These are phyloP conservation scores for Pythium brachiatum DNA, from an alignment of 352 stramenopile species.

Conservation along the genomic window DNA sequence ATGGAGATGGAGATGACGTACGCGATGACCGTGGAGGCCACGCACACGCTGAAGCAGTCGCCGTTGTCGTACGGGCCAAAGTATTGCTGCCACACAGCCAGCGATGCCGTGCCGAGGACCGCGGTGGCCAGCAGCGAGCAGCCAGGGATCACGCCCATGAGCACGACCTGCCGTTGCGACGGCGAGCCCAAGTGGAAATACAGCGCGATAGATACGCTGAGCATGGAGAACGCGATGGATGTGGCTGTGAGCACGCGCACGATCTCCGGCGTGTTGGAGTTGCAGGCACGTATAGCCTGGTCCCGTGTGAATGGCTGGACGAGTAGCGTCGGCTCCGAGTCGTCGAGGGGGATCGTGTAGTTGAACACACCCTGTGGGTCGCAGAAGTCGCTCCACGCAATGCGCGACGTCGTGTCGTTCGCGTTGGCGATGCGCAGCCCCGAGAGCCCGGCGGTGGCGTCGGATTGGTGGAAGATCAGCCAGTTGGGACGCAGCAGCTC, in stretches of 20 bases:
- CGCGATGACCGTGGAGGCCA: slow-evolving; percentile 68
- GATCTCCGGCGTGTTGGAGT: slow-evolving; percentile 24
- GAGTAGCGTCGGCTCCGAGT: slow-evolving; percentile 12
- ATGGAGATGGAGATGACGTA: slow-evolving; percentile 68
- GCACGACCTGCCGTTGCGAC: slow-evolving; percentile 56
- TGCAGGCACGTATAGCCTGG: slow-evolving; percentile 17
- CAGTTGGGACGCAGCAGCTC: slow-evolving; percentile 59
- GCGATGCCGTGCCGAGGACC: slow-evolving; percentile 38
- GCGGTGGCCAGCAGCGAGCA: slow-evolving; percentile 48
- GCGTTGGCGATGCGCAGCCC: slow-evolving; percentile 36
- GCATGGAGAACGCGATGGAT: slow-evolving; percentile 39
- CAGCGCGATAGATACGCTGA: slow-evolving; percentile 44
- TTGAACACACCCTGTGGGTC: slow-evolving; percentile 24
- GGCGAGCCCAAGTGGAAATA: slow-evolving; percentile 70
- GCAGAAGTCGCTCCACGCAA: slow-evolving; percentile 60
- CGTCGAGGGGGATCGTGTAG: slow-evolving; percentile 28
- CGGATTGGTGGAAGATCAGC: slow-evolving; percentile 42
- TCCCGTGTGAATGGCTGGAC: slow-evolving; percentile 13
- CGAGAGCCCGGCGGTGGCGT: slow-evolving; percentile 57
- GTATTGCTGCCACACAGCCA: slow-evolving; percentile 60
- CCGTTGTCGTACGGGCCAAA: slow-evolving; percentile 62
- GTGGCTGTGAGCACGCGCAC: slow-evolving; percentile 47
- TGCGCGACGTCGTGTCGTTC: slow-evolving; percentile 35
- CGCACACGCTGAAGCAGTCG: slow-evolving; percentile 65
- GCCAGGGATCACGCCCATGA: slow-evolving; percentile 51